Percentiles rank a stretch among this genome's conserved stretches.
Evolutionary conservation across 2,329 filamentous ascomycete species (phyloP).

Genomic region (Dendrostoma leiphaemia): DNA sequence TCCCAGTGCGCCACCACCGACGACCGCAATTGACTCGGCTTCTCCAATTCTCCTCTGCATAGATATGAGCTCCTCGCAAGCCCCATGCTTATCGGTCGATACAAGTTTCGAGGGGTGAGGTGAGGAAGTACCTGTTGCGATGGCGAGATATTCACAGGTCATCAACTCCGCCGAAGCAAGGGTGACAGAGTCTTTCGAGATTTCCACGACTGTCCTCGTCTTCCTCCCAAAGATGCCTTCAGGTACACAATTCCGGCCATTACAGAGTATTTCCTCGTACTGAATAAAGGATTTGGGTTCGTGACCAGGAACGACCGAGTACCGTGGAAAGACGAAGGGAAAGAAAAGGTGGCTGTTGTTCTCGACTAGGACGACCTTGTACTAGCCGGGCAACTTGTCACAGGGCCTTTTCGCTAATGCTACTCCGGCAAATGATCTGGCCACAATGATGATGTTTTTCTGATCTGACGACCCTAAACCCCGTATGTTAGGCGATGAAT

Average conservation of each 20-base stretch:
- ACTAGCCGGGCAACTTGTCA: constrained; percentile 45
- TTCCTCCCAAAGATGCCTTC: constrained; percentile 22
- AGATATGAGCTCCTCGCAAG: constrained; percentile 38
- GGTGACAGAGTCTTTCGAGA: constrained; percentile 36
- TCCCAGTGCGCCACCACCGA: constrained; percentile 61
- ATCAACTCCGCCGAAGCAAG: constrained; percentile 43
- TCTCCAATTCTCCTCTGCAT: constrained; percentile 45
- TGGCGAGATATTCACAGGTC: constrained; percentile 52
- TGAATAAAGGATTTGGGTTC: constrained; percentile 61
- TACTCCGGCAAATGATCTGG: constrained; percentile 55
- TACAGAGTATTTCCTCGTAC: constrained; percentile 42
- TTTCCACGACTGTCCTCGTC: constrained; percentile 31
- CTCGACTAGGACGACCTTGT: constrained; percentile 55
- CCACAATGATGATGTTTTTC: constrained; percentile 53
- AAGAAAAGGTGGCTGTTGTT: constrained; percentile 61
- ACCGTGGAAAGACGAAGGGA: constrained; percentile 59
- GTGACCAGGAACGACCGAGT: constrained; percentile 53
- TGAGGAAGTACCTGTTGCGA: constrained; percentile 54
- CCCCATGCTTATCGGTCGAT: constrained; percentile 39
- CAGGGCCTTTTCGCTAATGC: constrained; percentile 47
- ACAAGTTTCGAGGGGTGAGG: constrained; percentile 47
- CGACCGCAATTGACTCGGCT: constrained; percentile 43
- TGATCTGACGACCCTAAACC: constrained; percentile 12
- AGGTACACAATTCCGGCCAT: constrained; percentile 25
- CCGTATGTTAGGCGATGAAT: constrained; percentile 1